Evolutionary conservation across 768 basidiomycete species (phyloP).

Genomic region (Xerocomellus intermedius): DNA sequence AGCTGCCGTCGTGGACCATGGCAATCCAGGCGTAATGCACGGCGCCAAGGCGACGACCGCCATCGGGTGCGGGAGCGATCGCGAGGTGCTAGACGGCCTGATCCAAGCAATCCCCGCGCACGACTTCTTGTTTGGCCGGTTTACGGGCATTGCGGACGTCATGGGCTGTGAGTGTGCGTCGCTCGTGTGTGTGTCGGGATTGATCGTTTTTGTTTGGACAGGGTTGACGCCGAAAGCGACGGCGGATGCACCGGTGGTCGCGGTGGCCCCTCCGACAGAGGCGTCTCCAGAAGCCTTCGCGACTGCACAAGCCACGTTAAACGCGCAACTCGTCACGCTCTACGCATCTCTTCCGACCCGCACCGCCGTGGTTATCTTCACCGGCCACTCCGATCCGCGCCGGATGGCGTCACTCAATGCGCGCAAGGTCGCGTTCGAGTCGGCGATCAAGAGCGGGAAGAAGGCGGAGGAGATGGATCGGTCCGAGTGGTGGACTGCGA

Average conservation of each 20-base stretch:
- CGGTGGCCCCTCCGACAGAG: slow-evolving; percentile 21
- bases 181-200: not conserved
- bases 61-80: slow-evolving; percentile 73
- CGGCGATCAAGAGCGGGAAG: slow-evolving; percentile 53
- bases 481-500: slow-evolving; percentile 70
- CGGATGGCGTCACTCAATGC: slow-evolving; percentile 73
- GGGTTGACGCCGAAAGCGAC: slow-evolving; percentile 62
- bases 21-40: slow-evolving; percentile 81
- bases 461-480: slow-evolving; percentile 51
- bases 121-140: slow-evolving; percentile 80
- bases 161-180: slow-evolving; percentile 66
- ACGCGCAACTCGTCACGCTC: slow-evolving; percentile 65
- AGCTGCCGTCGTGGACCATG: slow-evolving; percentile 80
- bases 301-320: slow-evolving; percentile 46
- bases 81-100: slow-evolving; percentile 73
- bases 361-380: slow-evolving; percentile 83
- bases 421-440: slow-evolving; percentile 80
- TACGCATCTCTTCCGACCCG: slow-evolving; percentile 73
- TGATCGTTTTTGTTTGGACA: slow-evolving; percentile 22
- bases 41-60: slow-evolving; percentile 79
- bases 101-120: slow-evolving; percentile 59
- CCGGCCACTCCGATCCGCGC: slow-evolving; percentile 87
- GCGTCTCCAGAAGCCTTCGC: slow-evolving; percentile 37
- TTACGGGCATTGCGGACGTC: slow-evolving; percentile 77
- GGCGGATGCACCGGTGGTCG: slow-evolving; percentile 33